A percentile compares a stretch with the other conserved stretches of the same genome.
Evolutionary conservation across 106 monocot genomes (phyloP).

Genomic region (Dendrobium officinale): DNA sequence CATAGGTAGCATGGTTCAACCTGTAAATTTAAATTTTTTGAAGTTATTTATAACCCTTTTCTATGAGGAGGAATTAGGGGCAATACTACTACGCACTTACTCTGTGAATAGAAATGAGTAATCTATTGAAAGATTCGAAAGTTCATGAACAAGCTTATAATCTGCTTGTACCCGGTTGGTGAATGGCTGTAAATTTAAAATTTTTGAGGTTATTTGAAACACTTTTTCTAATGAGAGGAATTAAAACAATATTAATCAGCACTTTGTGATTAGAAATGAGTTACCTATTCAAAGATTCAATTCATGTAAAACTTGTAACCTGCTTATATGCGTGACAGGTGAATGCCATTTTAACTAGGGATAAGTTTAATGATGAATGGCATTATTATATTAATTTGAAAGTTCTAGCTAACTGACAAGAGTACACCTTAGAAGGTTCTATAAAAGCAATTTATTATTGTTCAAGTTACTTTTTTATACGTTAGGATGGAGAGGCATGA

Average conservation of each 20-base stretch:
- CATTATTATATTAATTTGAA: not conserved
- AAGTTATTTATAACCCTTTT: too few relatives aligned
- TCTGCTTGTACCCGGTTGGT: too few relatives aligned
- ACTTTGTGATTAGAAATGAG: not conserved
- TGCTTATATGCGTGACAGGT: not conserved
- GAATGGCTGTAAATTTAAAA: not conserved
- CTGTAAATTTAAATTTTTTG: not conserved
- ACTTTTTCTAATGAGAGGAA: not conserved
- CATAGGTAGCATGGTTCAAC: not conserved
- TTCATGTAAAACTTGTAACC: not conserved
- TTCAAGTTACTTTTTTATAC: not conserved
- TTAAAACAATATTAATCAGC: not conserved
- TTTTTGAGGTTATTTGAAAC: not conserved
- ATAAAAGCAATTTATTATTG: not conserved
- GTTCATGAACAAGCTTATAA: too few relatives aligned
- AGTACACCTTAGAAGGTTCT: not conserved
- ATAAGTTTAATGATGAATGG: not conserved
- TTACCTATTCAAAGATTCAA: not conserved
- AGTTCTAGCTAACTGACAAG: not conserved
- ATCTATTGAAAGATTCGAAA: too few relatives aligned
- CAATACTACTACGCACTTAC: too few relatives aligned
- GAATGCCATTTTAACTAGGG: not conserved
- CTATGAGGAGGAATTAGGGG: too few relatives aligned
- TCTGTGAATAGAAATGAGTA: too few relatives aligned
- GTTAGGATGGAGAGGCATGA: not conserved